Conservation (phyloP, 441 rosid genomes). For the Erodium chrysanthum region DNA sequence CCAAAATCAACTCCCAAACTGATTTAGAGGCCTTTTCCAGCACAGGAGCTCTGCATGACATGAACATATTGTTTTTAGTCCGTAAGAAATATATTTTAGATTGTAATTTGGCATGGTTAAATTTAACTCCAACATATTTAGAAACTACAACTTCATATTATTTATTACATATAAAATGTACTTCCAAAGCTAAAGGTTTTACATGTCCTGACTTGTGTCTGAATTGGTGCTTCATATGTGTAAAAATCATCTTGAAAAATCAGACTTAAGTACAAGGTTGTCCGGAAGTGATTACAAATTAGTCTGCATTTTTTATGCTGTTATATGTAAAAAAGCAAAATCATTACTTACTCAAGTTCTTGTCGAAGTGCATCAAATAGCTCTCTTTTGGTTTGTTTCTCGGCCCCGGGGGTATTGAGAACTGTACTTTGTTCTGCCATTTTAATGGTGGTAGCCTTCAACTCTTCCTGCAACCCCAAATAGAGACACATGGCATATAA, state of each 20-base stretch:
- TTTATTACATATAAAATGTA: too few relatives aligned
- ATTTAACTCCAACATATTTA: too few relatives aligned
- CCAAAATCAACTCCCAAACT: conserved; percentile 89
- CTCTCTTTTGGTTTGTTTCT: conserved; percentile 94
- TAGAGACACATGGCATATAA: not conserved
- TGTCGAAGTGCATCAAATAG: conserved; percentile 85
- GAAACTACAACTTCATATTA: too few relatives aligned
- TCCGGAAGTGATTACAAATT: not conserved
- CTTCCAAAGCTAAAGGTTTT: too few relatives aligned
- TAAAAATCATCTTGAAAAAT: not conserved
- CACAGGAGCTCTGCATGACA: conserved; percentile 55
- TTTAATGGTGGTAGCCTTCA: conserved; percentile 76
- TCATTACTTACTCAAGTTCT: conserved; percentile 63
- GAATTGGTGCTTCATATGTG: not conserved
- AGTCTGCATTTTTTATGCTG: not conserved
- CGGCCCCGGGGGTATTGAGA: conserved; percentile 85
- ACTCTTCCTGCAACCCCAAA: conserved; percentile 52
- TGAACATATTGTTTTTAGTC: not conserved
- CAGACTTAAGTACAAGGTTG: not conserved
- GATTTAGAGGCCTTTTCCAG: conserved; percentile 92
- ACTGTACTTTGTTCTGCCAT: conserved; percentile 93
- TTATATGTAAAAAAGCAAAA: not conserved
- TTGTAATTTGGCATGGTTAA: too few relatives aligned
- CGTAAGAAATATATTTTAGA: too few relatives aligned
- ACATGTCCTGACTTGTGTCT: too few relatives aligned